Conservation (phyloP, 495 filamentous ascomycete species). For the Aspergillus diversus region DNA sequence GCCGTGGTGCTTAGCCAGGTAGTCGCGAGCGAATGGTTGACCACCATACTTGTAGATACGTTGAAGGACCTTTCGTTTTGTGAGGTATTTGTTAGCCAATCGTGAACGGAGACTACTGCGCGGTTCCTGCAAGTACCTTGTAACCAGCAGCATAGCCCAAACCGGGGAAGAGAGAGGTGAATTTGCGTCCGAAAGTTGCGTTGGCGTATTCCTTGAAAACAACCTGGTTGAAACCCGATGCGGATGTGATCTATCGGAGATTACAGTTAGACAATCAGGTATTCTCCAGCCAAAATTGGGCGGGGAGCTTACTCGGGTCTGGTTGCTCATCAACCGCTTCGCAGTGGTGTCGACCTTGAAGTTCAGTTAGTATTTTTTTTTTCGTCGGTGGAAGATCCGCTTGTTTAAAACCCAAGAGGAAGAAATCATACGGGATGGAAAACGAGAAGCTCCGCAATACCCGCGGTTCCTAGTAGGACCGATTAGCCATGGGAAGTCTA, state of each 20-base stretch:
- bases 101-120: background rate
- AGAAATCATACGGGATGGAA: constrained; percentile 82
- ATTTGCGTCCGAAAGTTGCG: constrained; percentile 71
- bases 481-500: constrained; percentile 22
- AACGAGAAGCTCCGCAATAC: constrained; percentile 93
- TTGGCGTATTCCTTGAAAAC: constrained; percentile 90
- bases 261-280: background rate
- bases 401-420: background rate
- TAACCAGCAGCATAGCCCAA: constrained; percentile 97
- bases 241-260: constrained; percentile 57
- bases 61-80: constrained; percentile 69
- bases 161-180: constrained; percentile 95
- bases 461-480: constrained; percentile 71
- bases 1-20: constrained; percentile 79
- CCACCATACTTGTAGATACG: constrained; percentile 99
- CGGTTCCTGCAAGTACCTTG: constrained; percentile 64
- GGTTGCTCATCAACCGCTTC: constrained; percentile 99
- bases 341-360: constrained; percentile 92
- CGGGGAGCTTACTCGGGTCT: constrained; percentile 62
- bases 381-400: background rate
- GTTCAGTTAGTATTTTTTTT: constrained; percentile 26
- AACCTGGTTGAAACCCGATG: constrained; percentile 74
- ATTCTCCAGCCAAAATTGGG: background rate
- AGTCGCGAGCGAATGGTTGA: constrained; percentile 94
- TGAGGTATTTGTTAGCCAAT: constrained; percentile 19